Base-by-base conservation (phyloP, 202 grass and related monocot species). In the Cymbopogon flexuosus region DNA sequence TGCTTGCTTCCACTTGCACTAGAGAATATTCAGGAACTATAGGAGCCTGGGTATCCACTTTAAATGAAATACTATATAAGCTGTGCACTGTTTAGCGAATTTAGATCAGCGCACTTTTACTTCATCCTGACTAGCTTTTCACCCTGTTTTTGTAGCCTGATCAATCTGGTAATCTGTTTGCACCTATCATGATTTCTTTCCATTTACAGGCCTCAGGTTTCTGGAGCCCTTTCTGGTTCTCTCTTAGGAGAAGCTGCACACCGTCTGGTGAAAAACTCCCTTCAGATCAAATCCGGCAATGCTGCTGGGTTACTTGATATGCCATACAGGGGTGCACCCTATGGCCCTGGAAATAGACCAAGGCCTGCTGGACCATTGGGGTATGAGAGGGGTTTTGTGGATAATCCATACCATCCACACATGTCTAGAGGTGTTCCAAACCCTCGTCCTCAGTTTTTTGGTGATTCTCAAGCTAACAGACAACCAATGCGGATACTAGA, bases 221-320 rank as follows among this genome's bases (percentile, higher is more conserved):
- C 78, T 62, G 96, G 96, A 75, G 92, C 90, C 70, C 85, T 99
- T 24, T 93, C 92, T 69, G 92, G 92, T 23, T 89, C 86, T 88
- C 72, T 93, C 65, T 84, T 99, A 66, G 96, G 92, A 79, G 87
- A 84, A 83, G 96, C 92, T 75, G 92, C 96, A 65, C 96, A 99
- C 81, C 90, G 96, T 70, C 88, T 99, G 61, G 80, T 99, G 47
- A 99, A 86, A 93, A 95, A 99, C 61, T 96, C 96, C 52, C 76
- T 99, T 41, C 92, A 99, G 83, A 88, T 86, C 5, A 99, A 83
- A 87, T 85, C 86, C 15, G 84, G 85, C 80, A 88, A 39, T 42
- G 80, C 84, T 84, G 83, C 86, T 62, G 90, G 83, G 36, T 35
- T 93, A 70, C 70, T 99, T 83, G 90, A 90, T 14, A 66, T 89